A percentile compares a stretch with the other conserved stretches of the same genome.
Evolutionary conservation across 345 rosid genomes (phyloP).

Genomic region (Clausena lansium): DNA sequence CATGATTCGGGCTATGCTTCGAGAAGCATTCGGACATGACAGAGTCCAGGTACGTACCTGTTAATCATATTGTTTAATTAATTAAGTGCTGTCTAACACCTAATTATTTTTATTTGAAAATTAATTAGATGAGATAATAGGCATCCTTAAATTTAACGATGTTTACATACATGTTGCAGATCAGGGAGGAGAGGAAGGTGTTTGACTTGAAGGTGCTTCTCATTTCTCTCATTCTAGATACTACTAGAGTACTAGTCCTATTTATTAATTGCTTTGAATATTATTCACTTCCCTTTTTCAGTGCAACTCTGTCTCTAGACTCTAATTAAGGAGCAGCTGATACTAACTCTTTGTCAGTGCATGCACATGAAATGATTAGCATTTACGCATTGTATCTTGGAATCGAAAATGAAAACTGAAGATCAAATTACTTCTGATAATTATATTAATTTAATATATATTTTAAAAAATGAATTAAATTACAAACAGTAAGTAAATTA

Average conservation of each 20-base stretch:
- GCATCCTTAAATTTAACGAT: background rate
- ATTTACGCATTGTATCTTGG: background rate
- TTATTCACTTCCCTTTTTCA: background rate
- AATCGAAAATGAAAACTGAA: background rate
- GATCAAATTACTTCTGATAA: background rate
- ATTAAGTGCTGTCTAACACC: background rate
- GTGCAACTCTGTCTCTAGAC: background rate
- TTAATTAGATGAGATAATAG: background rate
- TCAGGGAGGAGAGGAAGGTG: constrained; percentile 34
- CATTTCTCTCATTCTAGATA: background rate
- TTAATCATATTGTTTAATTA: too few relatives aligned
- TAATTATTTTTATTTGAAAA: too few relatives aligned
- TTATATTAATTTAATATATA: too few relatives aligned
- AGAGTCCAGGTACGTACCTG: constrained; percentile 29
- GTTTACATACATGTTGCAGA: constrained; percentile 20
- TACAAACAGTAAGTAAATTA: background rate
- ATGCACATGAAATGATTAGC: background rate
- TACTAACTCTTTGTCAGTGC: background rate
- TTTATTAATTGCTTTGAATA: background rate
- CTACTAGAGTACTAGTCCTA: background rate
- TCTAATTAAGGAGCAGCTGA: background rate
- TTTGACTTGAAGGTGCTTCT: constrained; percentile 42
- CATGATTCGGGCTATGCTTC: constrained; percentile 60
- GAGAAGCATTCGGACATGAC: constrained; percentile 49
- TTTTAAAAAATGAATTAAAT: too few relatives aligned